phyloP scores from a whole-genome alignment of 2,329 filamentous ascomycete genomes.

The Bipolaris sorokiniana region DNA sequence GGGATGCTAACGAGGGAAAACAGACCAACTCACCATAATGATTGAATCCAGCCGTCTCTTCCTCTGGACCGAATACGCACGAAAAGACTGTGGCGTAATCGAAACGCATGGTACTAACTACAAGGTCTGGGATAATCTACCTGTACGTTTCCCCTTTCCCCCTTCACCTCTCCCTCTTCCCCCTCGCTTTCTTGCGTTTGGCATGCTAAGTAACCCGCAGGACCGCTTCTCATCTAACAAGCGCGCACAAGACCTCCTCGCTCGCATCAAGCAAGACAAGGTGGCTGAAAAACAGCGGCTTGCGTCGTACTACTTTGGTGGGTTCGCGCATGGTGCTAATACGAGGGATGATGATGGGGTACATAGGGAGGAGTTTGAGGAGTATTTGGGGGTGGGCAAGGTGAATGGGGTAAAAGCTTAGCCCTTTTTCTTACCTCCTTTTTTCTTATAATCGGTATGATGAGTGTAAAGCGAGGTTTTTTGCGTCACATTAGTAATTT shows the following conservation, averaged over 20 bases:
- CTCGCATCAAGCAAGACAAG: conserved; percentile 39
- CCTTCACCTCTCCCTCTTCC: too few species aligned
- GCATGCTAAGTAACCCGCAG: conserved; percentile 7
- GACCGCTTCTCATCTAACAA: conserved; percentile 47
- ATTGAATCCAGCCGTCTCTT: conserved; percentile 49
- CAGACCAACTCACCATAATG: conserved; percentile 50
- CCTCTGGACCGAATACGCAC: conserved; percentile 49
- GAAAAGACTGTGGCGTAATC: conserved; percentile 44
- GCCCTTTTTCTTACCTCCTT: neutral
- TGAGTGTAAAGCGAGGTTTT: too few species aligned
- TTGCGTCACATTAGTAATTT: too few species aligned
- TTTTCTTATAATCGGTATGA: too few species aligned
- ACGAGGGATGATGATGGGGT: conserved; percentile 37
- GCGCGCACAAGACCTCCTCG: conserved; percentile 44
- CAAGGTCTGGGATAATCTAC: conserved; percentile 48
- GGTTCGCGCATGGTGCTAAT: conserved; percentile 42
- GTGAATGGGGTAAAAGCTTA: conserved; percentile 13
- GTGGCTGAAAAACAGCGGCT: conserved; percentile 42
- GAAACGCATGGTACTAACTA: conserved; percentile 46
- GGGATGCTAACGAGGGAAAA: neutral
- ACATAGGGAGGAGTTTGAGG: conserved; percentile 36
- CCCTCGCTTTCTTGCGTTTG: too few species aligned
- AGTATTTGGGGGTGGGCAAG: conserved; percentile 22
- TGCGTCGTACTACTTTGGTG: conserved; percentile 45
- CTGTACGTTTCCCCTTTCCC: conserved; percentile 25